A percentile compares a stretch with the other conserved stretches of the same genome.
Conservation (phyloP, 2,329 filamentous ascomycete species). For the Trichoderma afroharzianum region DNA sequence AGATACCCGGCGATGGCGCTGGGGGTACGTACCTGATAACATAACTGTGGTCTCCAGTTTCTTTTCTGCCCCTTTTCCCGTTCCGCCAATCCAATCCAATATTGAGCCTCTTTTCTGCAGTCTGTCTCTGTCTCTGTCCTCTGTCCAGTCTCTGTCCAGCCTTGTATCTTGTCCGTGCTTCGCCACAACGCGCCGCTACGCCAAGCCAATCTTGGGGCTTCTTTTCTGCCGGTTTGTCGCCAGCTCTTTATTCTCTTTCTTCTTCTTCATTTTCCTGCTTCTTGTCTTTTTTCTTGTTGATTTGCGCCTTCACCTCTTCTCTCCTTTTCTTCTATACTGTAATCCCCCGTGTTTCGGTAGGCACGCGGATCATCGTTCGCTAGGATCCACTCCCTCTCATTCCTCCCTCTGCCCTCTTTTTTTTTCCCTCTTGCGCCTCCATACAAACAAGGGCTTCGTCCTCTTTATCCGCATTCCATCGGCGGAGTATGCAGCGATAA, state of each 20-base stretch:
- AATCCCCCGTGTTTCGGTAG: background rate
- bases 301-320: background rate
- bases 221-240: background rate
- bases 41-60: background rate
- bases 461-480: background rate
- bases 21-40: background rate
- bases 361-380: slow-evolving; percentile 12
- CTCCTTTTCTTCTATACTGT: background rate
- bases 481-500: slow-evolving; percentile 25
- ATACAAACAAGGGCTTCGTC: background rate
- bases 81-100: background rate
- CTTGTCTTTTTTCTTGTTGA: background rate
- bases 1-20: background rate
- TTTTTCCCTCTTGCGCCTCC: background rate
- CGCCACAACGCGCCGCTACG: background rate
- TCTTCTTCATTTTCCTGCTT: background rate
- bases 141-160: background rate
- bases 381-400: slow-evolving; percentile 9
- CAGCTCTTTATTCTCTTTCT: background rate
- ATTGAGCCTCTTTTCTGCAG: background rate
- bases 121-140: background rate
- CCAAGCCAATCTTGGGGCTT: background rate
- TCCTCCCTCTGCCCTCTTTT: background rate
- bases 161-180: background rate
- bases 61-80: background rate